Evolutionary conservation across 768 basidiomycete species (phyloP).

Genomic region (Boletus huronensis): DNA sequence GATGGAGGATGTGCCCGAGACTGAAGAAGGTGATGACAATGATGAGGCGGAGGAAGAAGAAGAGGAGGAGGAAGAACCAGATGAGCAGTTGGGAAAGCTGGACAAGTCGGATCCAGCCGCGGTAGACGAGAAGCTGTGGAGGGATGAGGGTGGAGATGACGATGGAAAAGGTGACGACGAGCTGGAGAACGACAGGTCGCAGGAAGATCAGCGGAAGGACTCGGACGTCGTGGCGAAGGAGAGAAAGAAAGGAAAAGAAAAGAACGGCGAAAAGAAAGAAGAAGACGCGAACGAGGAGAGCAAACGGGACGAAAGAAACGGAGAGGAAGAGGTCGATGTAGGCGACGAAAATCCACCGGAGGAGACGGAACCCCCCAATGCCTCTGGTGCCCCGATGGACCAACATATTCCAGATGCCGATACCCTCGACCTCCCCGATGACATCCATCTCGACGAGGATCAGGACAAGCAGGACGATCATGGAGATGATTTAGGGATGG

Average conservation of each 20-base stretch:
- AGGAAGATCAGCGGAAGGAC: slow-evolving; percentile 38
- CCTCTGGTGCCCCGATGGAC: slow-evolving; percentile 67
- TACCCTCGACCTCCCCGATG: slow-evolving; percentile 85
- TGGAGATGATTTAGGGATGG: slow-evolving; percentile 30
- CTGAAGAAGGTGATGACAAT: slow-evolving; percentile 40
- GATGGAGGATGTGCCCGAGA: slow-evolving; percentile 75
- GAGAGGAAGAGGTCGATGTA: slow-evolving; percentile 21
- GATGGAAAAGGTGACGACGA: slow-evolving; percentile 49
- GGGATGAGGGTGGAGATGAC: slow-evolving; percentile 66
- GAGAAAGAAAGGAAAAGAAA: slow-evolving; percentile 37
- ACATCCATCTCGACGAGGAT: slow-evolving; percentile 58
- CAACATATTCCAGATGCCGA: slow-evolving; percentile 76
- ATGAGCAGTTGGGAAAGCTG: slow-evolving; percentile 81
- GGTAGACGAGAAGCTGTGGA: slow-evolving; percentile 97
- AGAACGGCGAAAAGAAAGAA: slow-evolving; percentile 33
- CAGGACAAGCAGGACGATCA: slow-evolving; percentile 28
- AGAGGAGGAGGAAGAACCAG: slow-evolving; percentile 53
- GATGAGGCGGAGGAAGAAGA: slow-evolving; percentile 50
- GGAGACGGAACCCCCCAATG: slow-evolving; percentile 44
- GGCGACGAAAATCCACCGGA: slow-evolving; percentile 37
- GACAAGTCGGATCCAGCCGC: slow-evolving; percentile 79
- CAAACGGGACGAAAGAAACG: slow-evolving; percentile 26
- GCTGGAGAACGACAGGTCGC: slow-evolving; percentile 58
- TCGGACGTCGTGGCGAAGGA: slow-evolving; percentile 84
- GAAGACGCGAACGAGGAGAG: slow-evolving; percentile 29